These are phyloP conservation scores for Arachis monticola DNA, from an alignment of 331 rosid genomes.

Conservation along the genomic window DNA sequence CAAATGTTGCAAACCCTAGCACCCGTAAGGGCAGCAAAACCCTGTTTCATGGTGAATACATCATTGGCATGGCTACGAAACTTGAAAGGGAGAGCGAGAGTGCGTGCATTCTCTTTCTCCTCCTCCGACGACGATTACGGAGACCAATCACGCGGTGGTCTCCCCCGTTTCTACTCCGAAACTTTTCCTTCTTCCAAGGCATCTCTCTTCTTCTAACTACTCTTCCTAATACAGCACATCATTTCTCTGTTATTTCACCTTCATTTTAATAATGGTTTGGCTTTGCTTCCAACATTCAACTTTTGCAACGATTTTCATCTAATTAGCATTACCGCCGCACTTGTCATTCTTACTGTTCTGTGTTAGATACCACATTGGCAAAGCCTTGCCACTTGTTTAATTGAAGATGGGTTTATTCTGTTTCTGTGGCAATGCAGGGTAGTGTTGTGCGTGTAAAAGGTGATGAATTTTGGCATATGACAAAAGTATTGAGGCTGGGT, in stretches of 20 bases:
- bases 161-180: conserved; percentile 85
- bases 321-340: background rate
- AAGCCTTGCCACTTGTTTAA: background rate
- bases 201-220: conserved; percentile 16
- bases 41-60: conserved; percentile 43
- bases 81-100: background rate
- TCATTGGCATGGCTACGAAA: conserved; percentile 42
- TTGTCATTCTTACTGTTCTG: background rate
- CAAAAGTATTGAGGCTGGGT: conserved; percentile 81
- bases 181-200: conserved; percentile 81
- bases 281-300: background rate
- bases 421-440: conserved; percentile 61
- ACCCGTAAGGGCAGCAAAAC: conserved; percentile 33
- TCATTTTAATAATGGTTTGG: background rate
- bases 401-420: conserved; percentile 9
- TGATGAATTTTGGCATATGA: conserved; percentile 98
- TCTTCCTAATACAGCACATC: background rate
- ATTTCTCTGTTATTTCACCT: background rate
- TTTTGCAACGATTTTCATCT: conserved; percentile 20
- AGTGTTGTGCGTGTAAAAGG: conserved; percentile 68
- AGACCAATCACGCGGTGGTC: conserved; percentile 88
- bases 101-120: conserved; percentile 54
- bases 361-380: background rate
- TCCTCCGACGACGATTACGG: conserved; percentile 38
- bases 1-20: conserved; percentile 69